A percentile compares a stretch with the other conserved stretches of the same genome.
Conservation (phyloP, 305 asterid species). For the Rubia occidens region DNA sequence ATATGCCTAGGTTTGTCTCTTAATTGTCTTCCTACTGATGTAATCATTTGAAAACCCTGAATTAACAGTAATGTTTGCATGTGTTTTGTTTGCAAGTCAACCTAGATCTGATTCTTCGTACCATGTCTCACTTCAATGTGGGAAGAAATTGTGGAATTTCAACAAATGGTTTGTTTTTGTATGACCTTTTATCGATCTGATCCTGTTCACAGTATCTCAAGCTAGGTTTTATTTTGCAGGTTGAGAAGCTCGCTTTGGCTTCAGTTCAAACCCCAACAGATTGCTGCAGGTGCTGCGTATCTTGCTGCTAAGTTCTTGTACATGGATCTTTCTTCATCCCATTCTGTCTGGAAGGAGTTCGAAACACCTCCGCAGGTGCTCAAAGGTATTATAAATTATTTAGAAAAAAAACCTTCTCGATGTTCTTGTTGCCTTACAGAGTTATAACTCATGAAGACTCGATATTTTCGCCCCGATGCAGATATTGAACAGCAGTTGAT, state of each 20-base stretch:
- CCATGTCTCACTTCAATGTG: slow-evolving; percentile 6
- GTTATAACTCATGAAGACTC: background rate
- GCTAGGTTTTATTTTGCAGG: slow-evolving; percentile 38
- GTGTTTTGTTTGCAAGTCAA: slow-evolving; percentile 14
- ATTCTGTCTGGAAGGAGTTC: slow-evolving; percentile 68
- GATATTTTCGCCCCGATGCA: slow-evolving; percentile 26
- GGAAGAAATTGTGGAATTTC: slow-evolving; percentile 22
- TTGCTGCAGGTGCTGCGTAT: slow-evolving; percentile 98
- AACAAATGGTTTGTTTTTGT: slow-evolving; percentile 33
- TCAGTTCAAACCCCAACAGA: slow-evolving; percentile 95
- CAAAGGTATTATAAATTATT: slow-evolving; percentile 38
- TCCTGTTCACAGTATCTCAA: slow-evolving; percentile 8
- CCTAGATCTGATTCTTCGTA: slow-evolving; percentile 4
- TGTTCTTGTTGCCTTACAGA: background rate
- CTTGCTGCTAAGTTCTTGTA: slow-evolving; percentile 76
- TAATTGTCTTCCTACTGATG: slow-evolving; percentile 29
- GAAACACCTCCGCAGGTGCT: slow-evolving; percentile 70
- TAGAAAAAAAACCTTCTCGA: background rate
- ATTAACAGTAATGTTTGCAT: slow-evolving; percentile 14
- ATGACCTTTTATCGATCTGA: slow-evolving; percentile 10
- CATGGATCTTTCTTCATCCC: slow-evolving; percentile 66
- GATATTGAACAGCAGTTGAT: slow-evolving; percentile 75
- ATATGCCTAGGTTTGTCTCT: slow-evolving; percentile 44
- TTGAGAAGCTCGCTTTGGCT: slow-evolving; percentile 92
- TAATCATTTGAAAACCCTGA: slow-evolving; percentile 14